These are phyloP conservation scores for Scalesia atractyloides DNA, from an alignment of 129 eudicot species.

Conservation along the genomic window DNA sequence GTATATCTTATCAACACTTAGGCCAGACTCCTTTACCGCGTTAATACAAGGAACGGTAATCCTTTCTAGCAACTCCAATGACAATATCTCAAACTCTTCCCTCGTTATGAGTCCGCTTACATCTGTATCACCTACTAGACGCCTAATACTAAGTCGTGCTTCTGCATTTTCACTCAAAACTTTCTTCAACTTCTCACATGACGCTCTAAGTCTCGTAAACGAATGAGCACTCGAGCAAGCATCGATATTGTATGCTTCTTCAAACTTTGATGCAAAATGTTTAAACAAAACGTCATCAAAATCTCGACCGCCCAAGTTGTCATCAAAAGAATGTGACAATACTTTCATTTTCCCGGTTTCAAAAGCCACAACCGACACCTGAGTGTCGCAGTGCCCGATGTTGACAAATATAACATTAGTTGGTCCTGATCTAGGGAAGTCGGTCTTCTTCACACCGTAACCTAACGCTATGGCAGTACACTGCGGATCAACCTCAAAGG, in stretches of 20 bases:
- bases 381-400: conserved; percentile 85
- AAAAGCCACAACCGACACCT: conserved; percentile 76
- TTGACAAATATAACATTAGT: conserved; percentile 70
- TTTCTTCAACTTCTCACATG: conserved; percentile 85
- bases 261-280: conserved; percentile 61
- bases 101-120: conserved; percentile 73
- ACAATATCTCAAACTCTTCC: conserved; percentile 78
- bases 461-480: conserved; percentile 84
- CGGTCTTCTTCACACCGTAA: conserved; percentile 80
- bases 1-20: conserved; percentile 49
- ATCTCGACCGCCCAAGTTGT: conserved; percentile 81
- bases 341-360: conserved; percentile 59
- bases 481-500: conserved; percentile 70
- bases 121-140: conserved; percentile 88
- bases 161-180: conserved; percentile 82
- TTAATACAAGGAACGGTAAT: conserved; percentile 53
- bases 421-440: conserved; percentile 42
- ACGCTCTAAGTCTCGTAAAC: conserved; percentile 62
- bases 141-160: conserved; percentile 79
- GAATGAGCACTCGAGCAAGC: conserved; percentile 63
- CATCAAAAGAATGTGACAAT: conserved; percentile 73
- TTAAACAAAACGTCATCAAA: conserved; percentile 72
- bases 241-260: conserved; percentile 56
- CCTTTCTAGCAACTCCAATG: conserved; percentile 53
- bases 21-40: conserved; percentile 57